Evolutionary conservation across 2,329 filamentous ascomycete genomes (phyloP).

Genomic region (Graphilbum sp.): DNA sequence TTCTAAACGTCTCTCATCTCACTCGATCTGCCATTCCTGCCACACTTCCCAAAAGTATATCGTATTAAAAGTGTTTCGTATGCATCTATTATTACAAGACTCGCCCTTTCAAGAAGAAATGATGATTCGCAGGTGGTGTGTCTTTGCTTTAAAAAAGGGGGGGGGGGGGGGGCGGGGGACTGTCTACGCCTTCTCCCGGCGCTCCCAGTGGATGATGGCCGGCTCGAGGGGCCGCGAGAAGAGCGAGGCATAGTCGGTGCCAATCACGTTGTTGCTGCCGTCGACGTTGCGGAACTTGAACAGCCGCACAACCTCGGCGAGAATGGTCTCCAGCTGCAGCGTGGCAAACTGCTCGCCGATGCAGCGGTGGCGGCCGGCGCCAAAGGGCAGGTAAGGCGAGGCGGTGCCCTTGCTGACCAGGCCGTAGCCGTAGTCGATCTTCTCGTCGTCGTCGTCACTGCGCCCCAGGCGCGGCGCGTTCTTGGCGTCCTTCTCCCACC

Average conservation of each 20-base stretch:
- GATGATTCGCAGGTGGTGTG: no score
- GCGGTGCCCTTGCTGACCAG: constrained; percentile 79
- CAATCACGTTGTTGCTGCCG: constrained; percentile 52
- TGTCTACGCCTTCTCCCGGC: constrained; percentile 29
- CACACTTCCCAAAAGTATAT: no score
- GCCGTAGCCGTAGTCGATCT: constrained; percentile 87
- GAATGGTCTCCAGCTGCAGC: constrained; percentile 75
- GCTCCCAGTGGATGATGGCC: constrained; percentile 61
- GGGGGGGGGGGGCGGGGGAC: no score
- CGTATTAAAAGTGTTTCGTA: no score
- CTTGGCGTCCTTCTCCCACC: constrained; percentile 58
- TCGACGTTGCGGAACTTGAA: constrained; percentile 69
- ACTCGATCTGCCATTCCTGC: no score
- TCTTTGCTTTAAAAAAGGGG: no score
- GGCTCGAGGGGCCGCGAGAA: constrained; percentile 60
- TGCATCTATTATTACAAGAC: no score
- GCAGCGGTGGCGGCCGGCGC: constrained; percentile 81
- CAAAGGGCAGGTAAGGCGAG: constrained; percentile 87
- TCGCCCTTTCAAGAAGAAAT: no score
- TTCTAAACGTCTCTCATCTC: no score
- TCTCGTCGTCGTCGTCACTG: constrained; percentile 43
- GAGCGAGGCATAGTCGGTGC: constrained; percentile 51
- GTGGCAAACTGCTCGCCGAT: constrained; percentile 97
- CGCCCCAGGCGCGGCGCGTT: constrained; percentile 31
- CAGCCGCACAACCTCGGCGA: constrained; percentile 56